These are phyloP conservation scores for Aspergillus aculeatus DNA, from an alignment of 2,329 filamentous ascomycete species.

Conservation along the genomic window DNA sequence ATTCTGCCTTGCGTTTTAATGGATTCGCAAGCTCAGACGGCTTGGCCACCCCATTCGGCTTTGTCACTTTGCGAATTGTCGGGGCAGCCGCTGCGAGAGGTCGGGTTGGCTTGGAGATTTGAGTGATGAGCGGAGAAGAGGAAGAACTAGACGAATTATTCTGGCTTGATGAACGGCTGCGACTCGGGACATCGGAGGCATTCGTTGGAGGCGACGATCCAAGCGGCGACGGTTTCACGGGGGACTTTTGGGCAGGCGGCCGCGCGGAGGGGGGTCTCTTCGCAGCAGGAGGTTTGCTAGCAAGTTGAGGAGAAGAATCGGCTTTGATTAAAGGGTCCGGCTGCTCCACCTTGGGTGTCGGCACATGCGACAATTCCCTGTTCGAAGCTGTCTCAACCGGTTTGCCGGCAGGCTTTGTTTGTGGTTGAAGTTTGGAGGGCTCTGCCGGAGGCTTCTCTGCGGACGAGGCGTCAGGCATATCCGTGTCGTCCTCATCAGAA, in stretches of 20 bases:
- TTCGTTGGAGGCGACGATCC: constrained; percentile 62
- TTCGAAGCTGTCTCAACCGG: constrained; percentile 19
- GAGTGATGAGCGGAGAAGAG: constrained; percentile 46
- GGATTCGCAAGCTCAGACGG: constrained; percentile 29
- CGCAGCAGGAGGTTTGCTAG: constrained; percentile 33
- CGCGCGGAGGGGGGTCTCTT: constrained; percentile 39
- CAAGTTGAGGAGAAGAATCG: constrained; percentile 23
- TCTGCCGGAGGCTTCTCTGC: constrained; percentile 20
- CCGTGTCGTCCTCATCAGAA: constrained; percentile 51
- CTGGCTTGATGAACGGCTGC: constrained; percentile 41
- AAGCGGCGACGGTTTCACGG: constrained; percentile 62
- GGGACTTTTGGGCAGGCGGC: constrained; percentile 47
- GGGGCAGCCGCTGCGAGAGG: constrained; percentile 18
- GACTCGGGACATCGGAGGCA: constrained; percentile 56
- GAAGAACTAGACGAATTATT: constrained; percentile 47
- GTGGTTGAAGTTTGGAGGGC: constrained; percentile 21
- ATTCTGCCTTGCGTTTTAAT: constrained; percentile 43
- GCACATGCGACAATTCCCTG: constrained; percentile 20
- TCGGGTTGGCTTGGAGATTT: constrained; percentile 33
- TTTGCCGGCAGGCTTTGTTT: constrained; percentile 20
- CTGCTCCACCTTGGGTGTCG: constrained; percentile 28
- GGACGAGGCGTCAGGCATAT: constrained; percentile 35
- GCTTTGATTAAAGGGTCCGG: constrained; percentile 25
- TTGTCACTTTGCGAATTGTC: constrained; percentile 21
- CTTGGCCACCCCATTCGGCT: constrained; percentile 32